Base-by-base conservation (phyloP, 164 flowering plant genomes). In the Brasenia schreberi region DNA sequence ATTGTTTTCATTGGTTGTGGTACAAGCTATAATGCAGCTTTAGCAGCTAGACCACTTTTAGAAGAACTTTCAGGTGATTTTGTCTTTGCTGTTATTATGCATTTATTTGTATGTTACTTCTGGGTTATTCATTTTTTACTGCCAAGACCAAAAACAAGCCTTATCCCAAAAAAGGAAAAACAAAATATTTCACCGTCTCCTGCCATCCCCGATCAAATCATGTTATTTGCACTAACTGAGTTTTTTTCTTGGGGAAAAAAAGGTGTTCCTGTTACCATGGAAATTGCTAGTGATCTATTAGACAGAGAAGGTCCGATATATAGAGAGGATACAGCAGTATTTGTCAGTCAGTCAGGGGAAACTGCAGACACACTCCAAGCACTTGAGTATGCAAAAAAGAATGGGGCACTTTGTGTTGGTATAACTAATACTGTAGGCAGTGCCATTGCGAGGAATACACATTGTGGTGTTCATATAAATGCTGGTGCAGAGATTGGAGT, bases 331-430 rank as follows among this genome's bases (percentile, higher is more conserved):
- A 91, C 99, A 65, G 89, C 90, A 43, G 93, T 89, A 44, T 94
- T 91, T 84, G 99, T 94, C 56, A 94, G 99, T 74, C 99, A 94
- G 68, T 94, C 99, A 65, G 99, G 99, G 69, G 97, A 94, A 85
- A 94, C 99, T 70, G 97, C 99, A 68, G 99, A 94, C 70, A 89
- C 97, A 63, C 79, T 89, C 67, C 80, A 43, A 67, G 99, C 99
- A 44, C 65, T 94, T 72, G 82, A 91, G 60, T 91, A 91, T 83
- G 96, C 99, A 61, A 70, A 77, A 68, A 88, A 89, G 70, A 94
- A 94, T 76, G 93, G 97, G 61, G 99, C 99, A 67, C 73, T 94
- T 58, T 94, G 99, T 81, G 99, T 94, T 67, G 99, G 99, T 65
- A 85, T 94, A 53, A 94, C 97, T 61, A 94, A 94, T 66, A 91